These are phyloP conservation scores for Cyclanthera cordifolia DNA, from an alignment of 306 rosid species.

Conservation along the genomic window DNA sequence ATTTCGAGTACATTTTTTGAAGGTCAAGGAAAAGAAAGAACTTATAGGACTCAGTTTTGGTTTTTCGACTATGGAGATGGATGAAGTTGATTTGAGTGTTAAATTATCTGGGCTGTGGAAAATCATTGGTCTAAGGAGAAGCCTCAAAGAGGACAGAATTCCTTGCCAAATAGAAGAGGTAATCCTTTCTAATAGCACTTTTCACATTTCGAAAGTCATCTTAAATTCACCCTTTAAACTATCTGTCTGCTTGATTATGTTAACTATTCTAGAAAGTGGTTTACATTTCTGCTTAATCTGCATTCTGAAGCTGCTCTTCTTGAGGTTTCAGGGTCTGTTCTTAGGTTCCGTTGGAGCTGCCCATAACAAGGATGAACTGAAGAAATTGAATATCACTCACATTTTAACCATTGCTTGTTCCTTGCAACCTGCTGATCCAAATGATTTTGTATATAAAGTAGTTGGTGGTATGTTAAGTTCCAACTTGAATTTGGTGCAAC, in stretches of 20 bases:
- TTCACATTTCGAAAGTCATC: neutral
- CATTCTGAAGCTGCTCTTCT: constrained; percentile 5
- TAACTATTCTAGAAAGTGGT: neutral
- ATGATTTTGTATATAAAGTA: constrained; percentile 47
- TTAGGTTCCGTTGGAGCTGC: constrained; percentile 74
- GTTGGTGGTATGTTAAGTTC: constrained; percentile 33
- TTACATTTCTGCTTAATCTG: neutral
- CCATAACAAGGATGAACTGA: constrained; percentile 37
- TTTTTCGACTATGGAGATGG: constrained; percentile 17
- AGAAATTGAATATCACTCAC: constrained; percentile 50
- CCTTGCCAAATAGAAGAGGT: constrained; percentile 69
- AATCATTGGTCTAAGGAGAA: constrained; percentile 14
- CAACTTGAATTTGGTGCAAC: constrained; percentile 3
- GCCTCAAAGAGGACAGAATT: constrained; percentile 28
- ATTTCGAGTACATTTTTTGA: neutral
- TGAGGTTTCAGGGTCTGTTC: constrained; percentile 51
- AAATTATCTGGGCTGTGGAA: constrained; percentile 24
- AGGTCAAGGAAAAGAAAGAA: neutral
- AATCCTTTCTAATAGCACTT: neutral
- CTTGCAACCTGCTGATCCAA: constrained; percentile 36
- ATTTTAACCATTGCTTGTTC: constrained; percentile 56
- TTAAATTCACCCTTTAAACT: neutral
- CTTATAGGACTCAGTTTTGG: neutral
- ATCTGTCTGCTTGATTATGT: neutral
- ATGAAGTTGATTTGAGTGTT: constrained; percentile 27